These are phyloP conservation scores for Suillus cothurnatus DNA, from an alignment of 768 basidiomycete species.

Conservation along the genomic window DNA sequence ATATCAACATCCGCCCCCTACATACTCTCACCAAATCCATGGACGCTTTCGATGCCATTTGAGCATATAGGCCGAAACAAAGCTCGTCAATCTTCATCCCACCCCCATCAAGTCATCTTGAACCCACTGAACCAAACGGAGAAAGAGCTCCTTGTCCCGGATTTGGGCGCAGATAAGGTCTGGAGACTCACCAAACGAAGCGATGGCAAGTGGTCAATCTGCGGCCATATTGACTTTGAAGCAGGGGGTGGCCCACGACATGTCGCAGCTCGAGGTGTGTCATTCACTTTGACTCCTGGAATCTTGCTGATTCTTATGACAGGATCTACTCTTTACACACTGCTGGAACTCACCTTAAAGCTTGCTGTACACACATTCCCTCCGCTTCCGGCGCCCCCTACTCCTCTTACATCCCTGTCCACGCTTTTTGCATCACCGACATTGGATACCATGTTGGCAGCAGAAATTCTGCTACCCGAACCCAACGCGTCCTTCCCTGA, in stretches of 20 bases:
- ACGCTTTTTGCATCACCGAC: constrained; percentile 41
- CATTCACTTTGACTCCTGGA: not conserved
- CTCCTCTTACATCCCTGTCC: constrained; percentile 39
- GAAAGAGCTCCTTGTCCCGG: constrained; percentile 49
- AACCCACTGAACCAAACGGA: constrained; percentile 44
- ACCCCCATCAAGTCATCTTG: constrained; percentile 72
- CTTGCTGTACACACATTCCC: constrained; percentile 58
- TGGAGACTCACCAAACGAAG: constrained; percentile 50
- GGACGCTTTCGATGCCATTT: constrained; percentile 43
- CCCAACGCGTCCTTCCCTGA: constrained; percentile 53
- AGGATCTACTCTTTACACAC: constrained; percentile 67
- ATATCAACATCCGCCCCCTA: constrained; percentile 52
- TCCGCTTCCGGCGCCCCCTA: constrained; percentile 41
- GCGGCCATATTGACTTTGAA: constrained; percentile 49
- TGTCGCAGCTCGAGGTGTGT: constrained; percentile 61
- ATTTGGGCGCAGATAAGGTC: constrained; percentile 74
- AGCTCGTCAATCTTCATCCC: constrained; percentile 71
- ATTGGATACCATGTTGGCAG: constrained; percentile 52
- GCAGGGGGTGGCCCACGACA: constrained; percentile 75
- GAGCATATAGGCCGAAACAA: constrained; percentile 61
- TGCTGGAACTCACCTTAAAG: constrained; percentile 66
- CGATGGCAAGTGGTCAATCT: constrained; percentile 50
- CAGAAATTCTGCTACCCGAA: constrained; percentile 66
- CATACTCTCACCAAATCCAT: constrained; percentile 37
- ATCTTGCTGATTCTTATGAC: not conserved